Evolutionary conservation across 1,139 yeast species (phyloP).

Genomic region (Hemisphaericaspora xylanilytica): DNA sequence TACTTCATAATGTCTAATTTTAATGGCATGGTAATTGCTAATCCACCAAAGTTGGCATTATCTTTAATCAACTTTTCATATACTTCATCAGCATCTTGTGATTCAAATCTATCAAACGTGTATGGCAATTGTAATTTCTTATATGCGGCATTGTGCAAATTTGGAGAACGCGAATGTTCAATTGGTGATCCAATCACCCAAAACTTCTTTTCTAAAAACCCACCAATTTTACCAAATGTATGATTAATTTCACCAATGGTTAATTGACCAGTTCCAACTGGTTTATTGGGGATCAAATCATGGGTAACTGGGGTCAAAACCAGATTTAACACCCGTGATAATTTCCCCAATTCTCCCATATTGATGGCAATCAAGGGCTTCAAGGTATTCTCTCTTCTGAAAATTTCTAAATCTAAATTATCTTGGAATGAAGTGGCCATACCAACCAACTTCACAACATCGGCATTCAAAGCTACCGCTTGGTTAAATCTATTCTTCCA

Average conservation of each 20-base stretch:
- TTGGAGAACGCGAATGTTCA: conserved; percentile 84
- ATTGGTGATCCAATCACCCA: conserved; percentile 84
- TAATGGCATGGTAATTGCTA: conserved; percentile 88
- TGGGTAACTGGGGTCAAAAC: conserved; percentile 85
- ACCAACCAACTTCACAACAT: conserved; percentile 82
- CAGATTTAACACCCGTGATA: conserved; percentile 74
- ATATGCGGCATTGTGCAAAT: conserved; percentile 77
- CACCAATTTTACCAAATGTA: conserved; percentile 62
- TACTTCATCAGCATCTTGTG: conserved; percentile 54
- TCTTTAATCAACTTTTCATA: conserved; percentile 48
- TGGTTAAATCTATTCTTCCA: conserved; percentile 73
- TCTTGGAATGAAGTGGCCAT: conserved; percentile 63
- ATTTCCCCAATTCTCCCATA: conserved; percentile 72
- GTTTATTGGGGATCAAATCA: conserved; percentile 54
- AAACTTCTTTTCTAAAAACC: conserved; percentile 53
- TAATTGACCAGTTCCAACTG: conserved; percentile 66
- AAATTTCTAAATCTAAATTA: conserved; percentile 67
- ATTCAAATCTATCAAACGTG: conserved; percentile 64
- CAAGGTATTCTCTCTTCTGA: conserved; percentile 50
- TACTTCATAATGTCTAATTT: conserved; percentile 74
- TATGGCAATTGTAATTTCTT: conserved; percentile 75
- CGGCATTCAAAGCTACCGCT: conserved; percentile 66
- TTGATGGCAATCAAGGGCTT: conserved; percentile 82
- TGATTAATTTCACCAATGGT: conserved; percentile 60
- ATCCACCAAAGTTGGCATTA: conserved; percentile 67